A percentile compares a stretch with the other conserved stretches of the same genome.
Evolutionary conservation across 345 rosid genomes (phyloP).

Genomic region (Syzygium grande): DNA sequence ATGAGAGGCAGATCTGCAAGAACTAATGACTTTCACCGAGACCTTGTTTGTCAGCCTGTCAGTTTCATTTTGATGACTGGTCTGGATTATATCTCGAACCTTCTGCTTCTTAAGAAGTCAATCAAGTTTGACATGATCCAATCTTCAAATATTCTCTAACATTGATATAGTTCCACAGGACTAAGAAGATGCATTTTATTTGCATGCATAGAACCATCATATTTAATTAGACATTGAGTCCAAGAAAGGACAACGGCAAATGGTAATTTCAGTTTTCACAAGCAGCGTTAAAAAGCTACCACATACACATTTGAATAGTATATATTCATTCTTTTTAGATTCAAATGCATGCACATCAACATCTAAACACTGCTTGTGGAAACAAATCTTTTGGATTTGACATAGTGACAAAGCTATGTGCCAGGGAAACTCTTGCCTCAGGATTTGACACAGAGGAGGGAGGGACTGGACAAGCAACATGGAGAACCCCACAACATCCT

Average conservation of each 20-base stretch:
- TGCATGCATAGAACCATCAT: neutral
- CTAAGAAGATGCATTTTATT: neutral
- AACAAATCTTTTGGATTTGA: neutral
- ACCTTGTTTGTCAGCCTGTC: neutral
- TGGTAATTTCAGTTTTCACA: neutral
- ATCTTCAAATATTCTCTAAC: neutral
- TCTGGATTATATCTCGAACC: neutral
- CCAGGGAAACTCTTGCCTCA: conserved; percentile 2
- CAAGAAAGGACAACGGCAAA: neutral
- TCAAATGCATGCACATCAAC: neutral
- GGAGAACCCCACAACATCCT: conserved; percentile 26
- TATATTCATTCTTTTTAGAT: neutral
- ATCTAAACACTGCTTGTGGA: neutral
- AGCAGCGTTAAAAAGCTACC: neutral
- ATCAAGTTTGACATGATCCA: neutral
- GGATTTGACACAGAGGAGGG: conserved; percentile 1
- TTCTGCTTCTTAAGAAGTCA: neutral
- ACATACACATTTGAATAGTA: neutral
- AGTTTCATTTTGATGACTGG: neutral
- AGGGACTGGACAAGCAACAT: conserved; percentile 22
- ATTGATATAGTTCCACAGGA: neutral
- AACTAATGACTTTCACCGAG: neutral
- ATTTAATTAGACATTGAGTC: neutral
- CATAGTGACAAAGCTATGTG: neutral
- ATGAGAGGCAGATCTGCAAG: neutral